A percentile compares a stretch with the other conserved stretches of the same genome.
These are phyloP conservation scores for Achaetomium macrosporum DNA, from an alignment of 2,329 filamentous ascomycete genomes.

Conservation along the genomic window DNA sequence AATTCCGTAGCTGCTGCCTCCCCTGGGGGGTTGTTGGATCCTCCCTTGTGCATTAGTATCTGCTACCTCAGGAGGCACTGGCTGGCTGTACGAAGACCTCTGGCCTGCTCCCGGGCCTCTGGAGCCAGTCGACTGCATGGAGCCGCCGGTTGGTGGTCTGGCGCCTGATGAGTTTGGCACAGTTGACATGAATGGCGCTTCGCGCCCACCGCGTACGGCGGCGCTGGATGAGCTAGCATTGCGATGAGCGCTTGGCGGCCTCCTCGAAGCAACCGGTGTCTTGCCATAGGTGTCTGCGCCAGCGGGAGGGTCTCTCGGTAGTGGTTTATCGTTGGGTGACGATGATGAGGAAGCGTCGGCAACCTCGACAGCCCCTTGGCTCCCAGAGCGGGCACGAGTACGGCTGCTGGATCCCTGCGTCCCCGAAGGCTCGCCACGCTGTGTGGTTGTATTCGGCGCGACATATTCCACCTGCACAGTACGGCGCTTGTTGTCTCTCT, in stretches of 20 bases:
- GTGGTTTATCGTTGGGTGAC: slow-evolving; percentile 49
- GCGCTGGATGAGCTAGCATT: slow-evolving; percentile 37
- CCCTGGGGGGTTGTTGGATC: slow-evolving; percentile 71
- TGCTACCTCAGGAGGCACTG: slow-evolving; percentile 77
- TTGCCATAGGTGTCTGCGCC: slow-evolving; percentile 39
- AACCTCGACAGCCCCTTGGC: slow-evolving; percentile 46
- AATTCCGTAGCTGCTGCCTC: slow-evolving; percentile 61
- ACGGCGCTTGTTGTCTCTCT: slow-evolving; percentile 83
- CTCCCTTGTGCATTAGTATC: slow-evolving; percentile 84
- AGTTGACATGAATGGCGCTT: slow-evolving; percentile 47
- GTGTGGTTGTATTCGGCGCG: slow-evolving; percentile 78
- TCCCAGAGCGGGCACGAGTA: slow-evolving; percentile 50
- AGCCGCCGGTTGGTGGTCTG: slow-evolving; percentile 76
- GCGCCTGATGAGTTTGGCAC: slow-evolving; percentile 41
- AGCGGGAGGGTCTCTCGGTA: slow-evolving; percentile 52
- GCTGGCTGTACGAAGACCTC: slow-evolving; percentile 79
- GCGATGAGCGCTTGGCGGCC: slow-evolving; percentile 45
- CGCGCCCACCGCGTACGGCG: slow-evolving; percentile 41
- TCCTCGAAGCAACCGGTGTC: slow-evolving; percentile 32
- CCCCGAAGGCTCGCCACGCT: slow-evolving; percentile 52
- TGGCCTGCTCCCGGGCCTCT: slow-evolving; percentile 49
- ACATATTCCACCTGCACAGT: slow-evolving; percentile 99
- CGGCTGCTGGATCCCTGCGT: slow-evolving; percentile 32
- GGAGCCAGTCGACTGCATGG: slow-evolving; percentile 63
- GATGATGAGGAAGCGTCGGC: slow-evolving; percentile 22